A percentile compares a stretch with the other conserved stretches of the same genome.
Conservation (phyloP, 805 yeast genomes). For the Wickerhamomyces bisporus region DNA sequence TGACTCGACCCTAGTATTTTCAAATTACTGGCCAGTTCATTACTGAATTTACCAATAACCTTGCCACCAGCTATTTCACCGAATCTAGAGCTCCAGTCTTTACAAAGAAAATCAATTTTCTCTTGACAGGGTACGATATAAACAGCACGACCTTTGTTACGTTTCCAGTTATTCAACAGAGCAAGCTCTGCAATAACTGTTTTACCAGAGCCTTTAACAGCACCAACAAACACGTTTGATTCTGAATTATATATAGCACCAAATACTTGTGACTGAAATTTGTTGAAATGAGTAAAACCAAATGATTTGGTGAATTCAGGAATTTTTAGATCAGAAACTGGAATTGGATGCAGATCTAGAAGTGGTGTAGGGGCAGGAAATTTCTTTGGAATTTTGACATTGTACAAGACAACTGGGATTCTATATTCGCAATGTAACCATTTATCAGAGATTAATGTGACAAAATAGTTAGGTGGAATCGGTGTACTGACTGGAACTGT, state of each 20-base stretch:
- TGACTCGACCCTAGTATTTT: slow-evolving; percentile 54
- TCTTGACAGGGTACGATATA: slow-evolving; percentile 66
- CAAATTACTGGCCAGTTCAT: slow-evolving; percentile 49
- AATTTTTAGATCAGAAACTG: slow-evolving; percentile 42
- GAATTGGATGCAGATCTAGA: slow-evolving; percentile 44
- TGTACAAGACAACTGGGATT: slow-evolving; percentile 51
- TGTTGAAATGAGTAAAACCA: slow-evolving; percentile 54
- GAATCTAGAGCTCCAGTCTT: slow-evolving; percentile 51
- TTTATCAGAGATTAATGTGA: slow-evolving; percentile 67
- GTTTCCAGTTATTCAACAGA: slow-evolving; percentile 65
- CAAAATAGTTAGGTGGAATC: slow-evolving; percentile 68
- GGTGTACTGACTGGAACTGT: slow-evolving; percentile 52
- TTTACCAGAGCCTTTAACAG: slow-evolving; percentile 74
- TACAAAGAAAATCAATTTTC: slow-evolving; percentile 40
- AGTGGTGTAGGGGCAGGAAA: slow-evolving; percentile 60
- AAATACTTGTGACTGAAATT: slow-evolving; percentile 69
- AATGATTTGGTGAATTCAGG: slow-evolving; percentile 43
- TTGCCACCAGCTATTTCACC: slow-evolving; percentile 51
- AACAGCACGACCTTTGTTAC: slow-evolving; percentile 62
- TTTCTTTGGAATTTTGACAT: slow-evolving; percentile 53
- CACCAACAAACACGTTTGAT: slow-evolving; percentile 61
- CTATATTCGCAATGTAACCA: slow-evolving; percentile 78
- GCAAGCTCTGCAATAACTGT: slow-evolving; percentile 70
- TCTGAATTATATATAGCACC: slow-evolving; percentile 51
- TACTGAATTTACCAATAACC: slow-evolving; percentile 46